Evolutionary conservation across 257 asterid species (phyloP), one percentile per base, ranked within the genome.

Genomic region (Ocimum tenuiflorum): DNA sequence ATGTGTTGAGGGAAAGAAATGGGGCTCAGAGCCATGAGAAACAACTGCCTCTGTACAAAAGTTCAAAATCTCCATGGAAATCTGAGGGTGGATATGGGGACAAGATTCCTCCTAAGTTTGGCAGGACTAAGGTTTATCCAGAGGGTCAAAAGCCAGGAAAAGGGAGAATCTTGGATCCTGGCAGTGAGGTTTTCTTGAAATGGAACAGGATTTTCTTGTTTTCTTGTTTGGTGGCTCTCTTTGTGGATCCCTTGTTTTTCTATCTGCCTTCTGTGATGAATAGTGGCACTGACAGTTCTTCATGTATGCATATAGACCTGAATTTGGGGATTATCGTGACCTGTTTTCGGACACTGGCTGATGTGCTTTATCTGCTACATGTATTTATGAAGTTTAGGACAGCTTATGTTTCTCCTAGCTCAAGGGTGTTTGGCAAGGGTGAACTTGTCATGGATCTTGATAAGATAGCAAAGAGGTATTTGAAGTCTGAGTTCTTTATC

Each of bases 351-450:
- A 82, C 91, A 10, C 31, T 91, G 71, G 95, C 96, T 12, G 97
- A 91, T 85, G 54, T 78, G 0, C 83, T 88, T 36, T 88, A 88
- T 69, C 19, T 82, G 42, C 73, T 88, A 39, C 96, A 91, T 66
- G 79, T 88, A 1, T 1, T 80, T 60, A 61, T 86, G 3, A 88
- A 88, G 81, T 91, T 88, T 63, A 80, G 91, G 69, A 88, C 89
- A 35, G 97, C 95, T 24, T 91, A 85, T 77, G 92, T 88, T 24
- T 75, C 97, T 38, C 96, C 90, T 42, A 91, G 88, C 71, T 91
- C 96, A 20, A 80, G 96, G 73, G 96, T 88, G 61, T 86, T 88
- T 73, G 97, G 97, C 3, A 88, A 85, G 75, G 97, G 97, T 15
- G 96, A 88, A 59, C 92, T 91, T 71, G 97, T 91, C 19, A 86